A percentile compares a stretch with the other conserved stretches of the same genome.
These are phyloP conservation scores for Aegilops longissima DNA, from an alignment of 176 grass and related monocot species.

Conservation along the genomic window DNA sequence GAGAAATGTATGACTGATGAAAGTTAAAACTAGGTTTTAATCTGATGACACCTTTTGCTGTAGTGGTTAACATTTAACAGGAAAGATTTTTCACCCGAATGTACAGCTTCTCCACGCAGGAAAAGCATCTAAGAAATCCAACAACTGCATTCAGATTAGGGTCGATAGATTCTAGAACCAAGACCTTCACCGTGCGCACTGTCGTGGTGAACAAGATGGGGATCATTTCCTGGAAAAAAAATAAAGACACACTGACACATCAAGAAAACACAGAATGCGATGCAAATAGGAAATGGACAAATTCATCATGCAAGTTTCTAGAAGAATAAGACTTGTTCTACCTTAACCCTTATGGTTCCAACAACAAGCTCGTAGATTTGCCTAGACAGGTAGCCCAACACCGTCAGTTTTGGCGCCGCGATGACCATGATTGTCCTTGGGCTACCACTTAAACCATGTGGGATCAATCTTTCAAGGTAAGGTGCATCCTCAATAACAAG, in stretches of 20 bases:
- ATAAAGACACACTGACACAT: neutral
- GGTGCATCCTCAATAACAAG: neutral
- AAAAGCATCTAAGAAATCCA: neutral
- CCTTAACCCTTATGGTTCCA: neutral
- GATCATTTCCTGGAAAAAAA: neutral
- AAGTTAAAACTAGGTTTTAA: neutral
- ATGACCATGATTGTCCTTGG: neutral
- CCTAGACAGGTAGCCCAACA: neutral
- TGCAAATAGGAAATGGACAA: neutral
- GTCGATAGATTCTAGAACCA: neutral
- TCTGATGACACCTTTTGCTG: neutral
- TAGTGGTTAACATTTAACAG: neutral
- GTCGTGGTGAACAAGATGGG: neutral
- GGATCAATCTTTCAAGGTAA: neutral
- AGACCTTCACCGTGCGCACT: neutral
- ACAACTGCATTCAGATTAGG: neutral
- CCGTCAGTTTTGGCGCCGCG: neutral
- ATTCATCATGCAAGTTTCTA: neutral
- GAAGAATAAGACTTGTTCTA: neutral
- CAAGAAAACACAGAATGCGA: neutral
- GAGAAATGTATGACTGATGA: neutral
- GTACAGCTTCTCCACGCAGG: neutral
- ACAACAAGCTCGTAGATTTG: neutral
- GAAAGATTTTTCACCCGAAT: neutral
- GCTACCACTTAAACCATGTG: neutral